Evolutionary conservation across 495 filamentous ascomycete genomes (phyloP).

Genomic region (Hypoxylon intermedium): DNA sequence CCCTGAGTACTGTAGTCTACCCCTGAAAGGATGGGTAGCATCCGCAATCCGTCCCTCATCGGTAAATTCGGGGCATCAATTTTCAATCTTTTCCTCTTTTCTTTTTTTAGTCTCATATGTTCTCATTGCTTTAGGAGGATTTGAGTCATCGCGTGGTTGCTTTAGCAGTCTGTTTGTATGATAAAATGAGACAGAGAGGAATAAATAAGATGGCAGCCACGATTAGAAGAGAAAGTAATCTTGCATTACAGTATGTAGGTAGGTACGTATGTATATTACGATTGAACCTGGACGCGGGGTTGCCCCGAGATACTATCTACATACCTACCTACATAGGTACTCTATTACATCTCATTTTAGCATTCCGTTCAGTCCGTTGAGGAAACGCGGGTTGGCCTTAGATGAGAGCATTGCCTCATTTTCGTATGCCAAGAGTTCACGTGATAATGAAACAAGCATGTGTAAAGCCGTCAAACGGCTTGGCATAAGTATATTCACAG

Average conservation of each 20-base stretch:
- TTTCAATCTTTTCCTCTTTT: neutral
- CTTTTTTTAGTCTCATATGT: neutral
- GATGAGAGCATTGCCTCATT: too few relatives aligned
- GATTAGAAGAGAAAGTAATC: too few relatives aligned
- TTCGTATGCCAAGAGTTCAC: too few relatives aligned
- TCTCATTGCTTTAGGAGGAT: neutral
- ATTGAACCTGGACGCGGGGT: conserved; percentile 4
- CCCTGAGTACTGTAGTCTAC: too few relatives aligned
- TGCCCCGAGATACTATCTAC: conserved; percentile 4
- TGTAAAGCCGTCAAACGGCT: too few relatives aligned
- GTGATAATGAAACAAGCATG: too few relatives aligned
- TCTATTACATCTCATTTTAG: conserved; percentile 15
- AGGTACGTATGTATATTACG: neutral
- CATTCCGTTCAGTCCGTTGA: too few relatives aligned
- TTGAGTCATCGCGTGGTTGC: too few relatives aligned
- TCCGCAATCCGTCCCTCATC: conserved; percentile 1
- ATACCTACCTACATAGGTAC: too few relatives aligned
- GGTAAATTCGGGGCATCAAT: neutral
- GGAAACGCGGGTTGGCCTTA: too few relatives aligned
- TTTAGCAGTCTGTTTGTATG: neutral
- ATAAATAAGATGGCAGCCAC: neutral
- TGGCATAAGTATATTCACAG: too few relatives aligned
- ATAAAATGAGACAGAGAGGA: neutral
- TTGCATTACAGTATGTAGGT: too few relatives aligned
- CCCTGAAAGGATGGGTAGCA: conserved; percentile 24